A percentile compares a stretch with the other conserved stretches of the same genome.
These are phyloP conservation scores for Kodamaea kaohsiungensis DNA, from an alignment of 805 yeast species.

Conservation along the genomic window DNA sequence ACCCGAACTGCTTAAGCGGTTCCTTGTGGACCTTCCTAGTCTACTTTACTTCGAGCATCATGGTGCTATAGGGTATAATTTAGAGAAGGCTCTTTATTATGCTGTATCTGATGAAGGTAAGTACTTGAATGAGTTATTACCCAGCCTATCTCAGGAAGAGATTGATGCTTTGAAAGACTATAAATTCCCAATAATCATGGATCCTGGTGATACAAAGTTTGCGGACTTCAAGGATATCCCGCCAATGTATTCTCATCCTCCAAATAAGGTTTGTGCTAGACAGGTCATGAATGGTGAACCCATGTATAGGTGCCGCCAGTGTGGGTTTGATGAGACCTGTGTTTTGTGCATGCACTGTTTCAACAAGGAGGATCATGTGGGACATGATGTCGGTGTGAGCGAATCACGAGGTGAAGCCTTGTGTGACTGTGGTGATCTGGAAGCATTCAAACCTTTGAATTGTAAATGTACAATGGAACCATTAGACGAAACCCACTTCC, in stretches of 20 bases:
- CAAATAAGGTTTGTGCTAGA: slow-evolving; percentile 69
- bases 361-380: slow-evolving; percentile 64
- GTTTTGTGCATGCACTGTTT: slow-evolving; percentile 75
- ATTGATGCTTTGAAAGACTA: not conserved
- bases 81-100: slow-evolving; percentile 33
- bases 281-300: slow-evolving; percentile 62
- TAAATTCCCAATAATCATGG: not conserved
- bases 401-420: slow-evolving; percentile 57
- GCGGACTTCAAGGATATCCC: not conserved
- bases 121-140: slow-evolving; percentile 15
- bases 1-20: slow-evolving; percentile 22
- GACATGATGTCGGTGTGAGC: slow-evolving; percentile 61
- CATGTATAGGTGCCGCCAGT: slow-evolving; percentile 71
- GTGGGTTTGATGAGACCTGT: slow-evolving; percentile 79
- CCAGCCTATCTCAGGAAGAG: slow-evolving; percentile 2
- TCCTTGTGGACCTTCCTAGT: slow-evolving; percentile 28
- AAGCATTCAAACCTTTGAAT: slow-evolving; percentile 58
- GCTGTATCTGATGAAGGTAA: slow-evolving; percentile 22
- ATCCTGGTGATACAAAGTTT: not conserved
- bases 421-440: slow-evolving; percentile 74
- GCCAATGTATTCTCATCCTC: slow-evolving; percentile 41
- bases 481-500: slow-evolving; percentile 13
- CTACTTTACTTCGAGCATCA: slow-evolving; percentile 15
- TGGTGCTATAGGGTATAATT: slow-evolving; percentile 17
- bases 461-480: slow-evolving; percentile 42